Evolutionary conservation across 2,329 filamentous ascomycete genomes (phyloP), one percentile per base, ranked within the genome.

Genomic region (Orbilia javanica): DNA sequence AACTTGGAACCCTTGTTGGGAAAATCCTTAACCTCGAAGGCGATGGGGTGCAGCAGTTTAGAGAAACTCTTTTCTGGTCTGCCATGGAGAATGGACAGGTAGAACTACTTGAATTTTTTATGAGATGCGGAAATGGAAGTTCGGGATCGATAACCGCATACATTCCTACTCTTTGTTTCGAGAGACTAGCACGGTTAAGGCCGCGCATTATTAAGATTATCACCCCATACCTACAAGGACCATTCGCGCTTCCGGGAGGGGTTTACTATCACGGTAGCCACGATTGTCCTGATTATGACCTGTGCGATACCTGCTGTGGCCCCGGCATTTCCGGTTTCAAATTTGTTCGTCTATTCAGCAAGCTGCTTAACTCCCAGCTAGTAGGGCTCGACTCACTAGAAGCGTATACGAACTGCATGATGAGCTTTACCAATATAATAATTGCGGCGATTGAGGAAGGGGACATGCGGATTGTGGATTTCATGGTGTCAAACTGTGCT

Each of bases 11-110:
- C 20, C 22, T 66, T 2, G 31, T 66, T 36, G 2, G 2, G 25
- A 36, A 66, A 13, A 13, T 66, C 31, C 44, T 66, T 36, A 1
- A 7, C 6, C n/a, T 50, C 10, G 18, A 36, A 36, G 15, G 25
- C 62, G 62, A 66, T 7, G 62, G 62, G 7, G 62, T 42, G 15
- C 18, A 36, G 29, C 39, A 66, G 22, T 66, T 66, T 27, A 31
- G 18, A 20, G 62, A 66, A 18, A 50, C 15, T 18, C n/a, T 52
- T 27, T 20, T 52, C 18, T n/a, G 4, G 11, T 18, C 52, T 66
- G 15, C 8, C 62, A 18, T 31, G 29, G 15, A 1, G 25, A 27
- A 31, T 2, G 5, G 7, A 7, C 7, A 66, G 31, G 8, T 50
- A 7, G 62, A 66, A 7, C 29, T 66, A 5, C 44, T 66, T 25